Conservation (phyloP, 495 filamentous ascomycete species). For the Rusavskia elegans region DNA sequence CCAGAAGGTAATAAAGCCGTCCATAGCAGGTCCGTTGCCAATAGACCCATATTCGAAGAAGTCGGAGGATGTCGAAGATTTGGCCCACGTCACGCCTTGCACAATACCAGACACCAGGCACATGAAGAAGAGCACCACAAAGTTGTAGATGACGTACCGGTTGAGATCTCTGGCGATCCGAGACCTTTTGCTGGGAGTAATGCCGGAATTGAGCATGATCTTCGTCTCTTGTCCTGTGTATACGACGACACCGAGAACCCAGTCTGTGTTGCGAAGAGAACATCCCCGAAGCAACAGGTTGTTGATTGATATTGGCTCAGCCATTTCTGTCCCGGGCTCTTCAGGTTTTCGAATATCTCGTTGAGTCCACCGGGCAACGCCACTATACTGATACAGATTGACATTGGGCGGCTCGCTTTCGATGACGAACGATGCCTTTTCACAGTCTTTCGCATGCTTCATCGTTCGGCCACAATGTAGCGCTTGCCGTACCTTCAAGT, state of each 20-base stretch:
- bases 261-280: slow-evolving; percentile 89
- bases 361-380: slow-evolving; percentile 75
- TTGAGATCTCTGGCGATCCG: slow-evolving; percentile 85
- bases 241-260: slow-evolving; percentile 87
- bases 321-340: slow-evolving; percentile 52
- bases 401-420: slow-evolving; percentile 86
- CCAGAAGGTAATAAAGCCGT: slow-evolving; percentile 94
- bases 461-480: slow-evolving; percentile 70
- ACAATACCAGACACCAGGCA: slow-evolving; percentile 75
- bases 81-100: slow-evolving; percentile 68
- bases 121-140: slow-evolving; percentile 77
- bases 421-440: slow-evolving; percentile 68
- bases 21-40: slow-evolving; percentile 56
- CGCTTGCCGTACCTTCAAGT: slow-evolving; percentile 88
- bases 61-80: slow-evolving; percentile 53
- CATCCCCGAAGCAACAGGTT: slow-evolving; percentile 88
- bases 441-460: slow-evolving; percentile 84
- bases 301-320: slow-evolving; percentile 86
- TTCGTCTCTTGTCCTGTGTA: slow-evolving; percentile 97
- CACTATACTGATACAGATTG: slow-evolving; percentile 89
- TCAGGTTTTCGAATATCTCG: slow-evolving; percentile 43
- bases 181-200: slow-evolving; percentile 89
- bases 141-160: slow-evolving; percentile 97
- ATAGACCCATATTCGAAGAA: slow-evolving; percentile 84
- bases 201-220: slow-evolving; percentile 98